These are phyloP conservation scores for Ichthyophthirius multifiliis DNA, from an alignment of 169 alveolate genomes.

Conservation along the genomic window DNA sequence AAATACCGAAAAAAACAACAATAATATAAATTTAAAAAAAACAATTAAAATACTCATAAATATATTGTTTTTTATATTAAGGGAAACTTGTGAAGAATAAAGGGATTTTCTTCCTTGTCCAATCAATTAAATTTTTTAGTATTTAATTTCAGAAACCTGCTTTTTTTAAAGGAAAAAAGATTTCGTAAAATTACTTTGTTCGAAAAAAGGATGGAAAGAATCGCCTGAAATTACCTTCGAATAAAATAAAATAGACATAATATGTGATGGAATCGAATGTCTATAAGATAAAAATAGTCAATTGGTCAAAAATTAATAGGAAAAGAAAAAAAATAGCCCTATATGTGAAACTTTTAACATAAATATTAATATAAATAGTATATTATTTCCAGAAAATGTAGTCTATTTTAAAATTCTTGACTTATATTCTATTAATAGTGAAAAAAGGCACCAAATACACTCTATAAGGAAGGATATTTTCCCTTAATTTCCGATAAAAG, in stretches of 20 bases:
- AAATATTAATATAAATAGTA: not conserved
- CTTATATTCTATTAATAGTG: conserved; percentile 1
- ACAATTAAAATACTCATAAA: not conserved
- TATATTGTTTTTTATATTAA: not conserved
- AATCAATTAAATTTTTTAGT: not conserved
- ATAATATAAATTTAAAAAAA: not conserved
- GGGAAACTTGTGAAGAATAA: not conserved
- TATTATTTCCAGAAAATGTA: not conserved
- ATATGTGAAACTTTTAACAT: not conserved
- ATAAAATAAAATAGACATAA: not conserved
- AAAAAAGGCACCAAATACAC: not conserved
- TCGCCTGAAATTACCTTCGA: not conserved
- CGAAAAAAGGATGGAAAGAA: conserved; percentile 16
- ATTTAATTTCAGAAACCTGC: not conserved
- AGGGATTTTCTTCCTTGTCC: not conserved
- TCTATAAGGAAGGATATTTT: conserved; percentile 2
- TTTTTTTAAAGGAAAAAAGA: not conserved
- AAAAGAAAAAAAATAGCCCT: not conserved
- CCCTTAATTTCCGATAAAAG: not conserved
- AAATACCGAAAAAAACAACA: not conserved
- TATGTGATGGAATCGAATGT: conserved; percentile 8
- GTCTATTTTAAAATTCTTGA: conserved; percentile 1
- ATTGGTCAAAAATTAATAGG: not conserved
- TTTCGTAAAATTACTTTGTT: not conserved
- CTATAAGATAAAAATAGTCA: not conserved